Evolutionary conservation across 176 grass and related monocot species (phyloP), one percentile per base, ranked within the genome.

Genomic region (Lolium multiflorum): DNA sequence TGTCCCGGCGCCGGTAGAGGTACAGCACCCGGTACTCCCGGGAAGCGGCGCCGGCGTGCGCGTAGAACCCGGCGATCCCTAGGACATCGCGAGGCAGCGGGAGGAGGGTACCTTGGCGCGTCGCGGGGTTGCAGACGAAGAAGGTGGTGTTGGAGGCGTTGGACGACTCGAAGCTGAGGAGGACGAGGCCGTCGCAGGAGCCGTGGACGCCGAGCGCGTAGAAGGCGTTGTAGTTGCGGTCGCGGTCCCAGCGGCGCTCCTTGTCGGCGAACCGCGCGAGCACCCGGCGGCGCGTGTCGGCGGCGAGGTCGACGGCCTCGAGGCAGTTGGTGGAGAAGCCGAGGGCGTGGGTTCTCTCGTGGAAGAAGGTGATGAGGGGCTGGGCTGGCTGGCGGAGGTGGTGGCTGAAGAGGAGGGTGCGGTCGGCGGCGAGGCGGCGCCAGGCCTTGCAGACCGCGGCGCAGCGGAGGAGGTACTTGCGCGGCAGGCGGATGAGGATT

Each of bases 71-170:
- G 1, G 46, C 5, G 71, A 74, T 22, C 21, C 0, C 50, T 49
- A 5, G 12, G n/a, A 6, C 3, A 25, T 49, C 6, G 11, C 1
- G 6, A 74, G 21, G 11, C n/a, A 21, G 50, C 11, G 71, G 71
- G 5, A 74, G n/a, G 6, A 12, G 44, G 7, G 71, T 3, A 11
- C 71, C 21, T 47, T 74, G 44, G 71, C 44, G 44, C 71, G 71
- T 74, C 1, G 71, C 44, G 6, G 71, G 71, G 44, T 74, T 74
- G 71, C 44, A 74, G 21, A 74, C 50, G 50, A 52, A 52, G 50
- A 52, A 52, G 50, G 50, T 5, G 13, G 3, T 3, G 50, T 52
- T 35, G 31, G 3, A 35, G 31, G 31, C 31, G 31, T 35, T 35
- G 31, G 31, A 35, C 31, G 31, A 35, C 31, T 35, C 4, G 65